Conservation (phyloP, 257 asterid species). For the Solanum boliviense region DNA sequence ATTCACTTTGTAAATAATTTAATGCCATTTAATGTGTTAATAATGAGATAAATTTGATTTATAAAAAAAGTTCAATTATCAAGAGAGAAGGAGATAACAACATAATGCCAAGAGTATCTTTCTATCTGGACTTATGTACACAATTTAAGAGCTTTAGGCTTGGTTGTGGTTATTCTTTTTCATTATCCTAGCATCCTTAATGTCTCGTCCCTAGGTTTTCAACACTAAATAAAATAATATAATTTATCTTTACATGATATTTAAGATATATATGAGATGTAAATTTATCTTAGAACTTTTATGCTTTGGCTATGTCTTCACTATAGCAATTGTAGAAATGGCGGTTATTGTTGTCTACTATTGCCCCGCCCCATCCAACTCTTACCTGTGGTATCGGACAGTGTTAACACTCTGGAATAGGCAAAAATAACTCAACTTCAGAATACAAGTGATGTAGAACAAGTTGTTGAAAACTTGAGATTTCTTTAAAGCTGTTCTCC, state of each 20-base stretch:
- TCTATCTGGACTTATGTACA: background rate
- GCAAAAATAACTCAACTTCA: background rate
- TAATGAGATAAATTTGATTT: background rate
- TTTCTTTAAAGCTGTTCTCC: background rate
- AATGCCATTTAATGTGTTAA: background rate
- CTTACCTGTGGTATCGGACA: background rate
- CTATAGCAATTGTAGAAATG: background rate
- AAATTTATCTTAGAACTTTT: background rate
- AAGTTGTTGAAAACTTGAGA: background rate
- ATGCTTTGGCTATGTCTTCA: background rate
- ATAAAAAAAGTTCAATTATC: background rate
- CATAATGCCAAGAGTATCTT: background rate
- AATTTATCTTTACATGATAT: background rate
- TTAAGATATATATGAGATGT: background rate
- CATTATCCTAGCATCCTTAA: background rate
- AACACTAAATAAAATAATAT: background rate
- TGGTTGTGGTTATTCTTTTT: background rate
- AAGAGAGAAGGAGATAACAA: background rate
- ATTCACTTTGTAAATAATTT: background rate
- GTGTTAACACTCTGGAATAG: background rate
- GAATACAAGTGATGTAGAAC: background rate
- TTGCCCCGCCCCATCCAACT: background rate
- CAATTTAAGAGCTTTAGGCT: background rate
- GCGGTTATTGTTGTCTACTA: background rate
- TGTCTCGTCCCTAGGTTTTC: background rate